Percentiles rank a stretch among this genome's conserved stretches.
Evolutionary conservation across 768 basidiomycete genomes (phyloP).

Genomic region (Tulasnella sp.): DNA sequence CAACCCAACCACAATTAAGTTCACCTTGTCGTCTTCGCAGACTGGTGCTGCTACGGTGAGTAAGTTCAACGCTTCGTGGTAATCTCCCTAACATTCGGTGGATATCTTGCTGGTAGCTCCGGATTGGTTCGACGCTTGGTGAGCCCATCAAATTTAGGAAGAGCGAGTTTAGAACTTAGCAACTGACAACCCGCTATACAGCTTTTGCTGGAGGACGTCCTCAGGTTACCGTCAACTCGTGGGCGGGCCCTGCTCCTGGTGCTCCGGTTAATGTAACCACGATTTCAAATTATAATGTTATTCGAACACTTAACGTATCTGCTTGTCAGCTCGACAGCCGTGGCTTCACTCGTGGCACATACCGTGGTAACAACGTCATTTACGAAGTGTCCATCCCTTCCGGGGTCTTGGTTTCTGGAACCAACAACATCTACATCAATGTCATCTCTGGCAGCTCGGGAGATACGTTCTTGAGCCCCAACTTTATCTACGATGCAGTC

Average conservation of each 20-base stretch:
- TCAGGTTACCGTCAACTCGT: conserved; percentile 44
- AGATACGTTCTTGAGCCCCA: conserved; percentile 45
- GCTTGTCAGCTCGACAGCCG: conserved; percentile 41
- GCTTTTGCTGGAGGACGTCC: conserved; percentile 50
- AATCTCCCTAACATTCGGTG: neutral
- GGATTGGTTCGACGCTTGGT: neutral
- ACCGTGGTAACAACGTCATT: conserved; percentile 38
- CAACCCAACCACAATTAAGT: conserved; percentile 40
- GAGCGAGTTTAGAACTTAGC: conserved; percentile 31
- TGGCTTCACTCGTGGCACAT: conserved; percentile 50
- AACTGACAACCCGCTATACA: conserved; percentile 42
- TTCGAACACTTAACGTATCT: neutral
- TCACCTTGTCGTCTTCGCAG: conserved; percentile 35
- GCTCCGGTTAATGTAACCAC: conserved; percentile 31
- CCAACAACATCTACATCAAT: conserved; percentile 45
- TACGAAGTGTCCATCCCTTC: conserved; percentile 22
- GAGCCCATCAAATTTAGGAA: too few relatives aligned
- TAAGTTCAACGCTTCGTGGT: conserved; percentile 18
- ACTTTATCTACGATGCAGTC: conserved; percentile 34
- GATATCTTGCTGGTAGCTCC: neutral
- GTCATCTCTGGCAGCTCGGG: conserved; percentile 45
- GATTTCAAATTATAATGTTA: neutral
- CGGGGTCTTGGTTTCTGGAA: conserved; percentile 41
- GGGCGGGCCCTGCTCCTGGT: conserved; percentile 43
- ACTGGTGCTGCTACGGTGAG: conserved; percentile 43